A percentile compares a stretch with the other conserved stretches of the same genome.
Conservation (phyloP, 2,329 filamentous ascomycete species). For the Sporothrix phasma region DNA sequence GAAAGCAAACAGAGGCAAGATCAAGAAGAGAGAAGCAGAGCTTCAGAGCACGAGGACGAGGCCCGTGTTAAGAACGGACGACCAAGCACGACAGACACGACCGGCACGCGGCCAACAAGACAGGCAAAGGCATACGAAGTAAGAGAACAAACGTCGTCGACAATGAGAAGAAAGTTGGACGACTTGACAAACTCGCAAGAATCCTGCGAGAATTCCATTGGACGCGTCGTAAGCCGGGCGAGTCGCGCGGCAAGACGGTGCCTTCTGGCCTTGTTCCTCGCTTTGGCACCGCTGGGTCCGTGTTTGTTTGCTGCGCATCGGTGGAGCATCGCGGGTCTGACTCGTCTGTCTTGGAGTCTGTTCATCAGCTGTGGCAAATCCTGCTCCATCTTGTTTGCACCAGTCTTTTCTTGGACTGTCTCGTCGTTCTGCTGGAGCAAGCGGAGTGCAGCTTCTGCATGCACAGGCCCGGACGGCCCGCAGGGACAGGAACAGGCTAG, state of each 20-base stretch:
- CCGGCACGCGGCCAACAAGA: neutral
- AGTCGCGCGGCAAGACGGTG: no score
- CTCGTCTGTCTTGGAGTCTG: neutral
- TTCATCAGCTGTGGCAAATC: neutral
- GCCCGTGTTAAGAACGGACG: neutral
- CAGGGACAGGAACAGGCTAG: neutral
- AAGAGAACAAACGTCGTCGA: neutral
- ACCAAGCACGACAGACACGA: neutral
- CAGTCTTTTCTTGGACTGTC: neutral
- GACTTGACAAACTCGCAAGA: neutral
- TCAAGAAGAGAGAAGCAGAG: neutral
- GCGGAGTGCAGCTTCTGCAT: neutral
- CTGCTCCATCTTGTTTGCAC: neutral
- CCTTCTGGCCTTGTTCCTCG: no score
- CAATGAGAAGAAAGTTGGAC: neutral
- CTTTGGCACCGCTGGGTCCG: neutral
- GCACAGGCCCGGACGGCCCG: constrained; percentile 1
- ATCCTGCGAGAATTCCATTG: neutral
- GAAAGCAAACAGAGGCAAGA: neutral
- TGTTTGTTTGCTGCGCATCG: neutral
- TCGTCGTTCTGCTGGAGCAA: neutral
- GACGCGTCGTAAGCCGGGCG: constrained; percentile 1
- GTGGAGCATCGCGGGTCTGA: constrained; percentile 1
- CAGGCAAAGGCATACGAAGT: neutral
- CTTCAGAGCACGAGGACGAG: neutral